phyloP scores from a whole-genome alignment of 805 yeast species.

The Metschnikowia arizonensis region DNA sequence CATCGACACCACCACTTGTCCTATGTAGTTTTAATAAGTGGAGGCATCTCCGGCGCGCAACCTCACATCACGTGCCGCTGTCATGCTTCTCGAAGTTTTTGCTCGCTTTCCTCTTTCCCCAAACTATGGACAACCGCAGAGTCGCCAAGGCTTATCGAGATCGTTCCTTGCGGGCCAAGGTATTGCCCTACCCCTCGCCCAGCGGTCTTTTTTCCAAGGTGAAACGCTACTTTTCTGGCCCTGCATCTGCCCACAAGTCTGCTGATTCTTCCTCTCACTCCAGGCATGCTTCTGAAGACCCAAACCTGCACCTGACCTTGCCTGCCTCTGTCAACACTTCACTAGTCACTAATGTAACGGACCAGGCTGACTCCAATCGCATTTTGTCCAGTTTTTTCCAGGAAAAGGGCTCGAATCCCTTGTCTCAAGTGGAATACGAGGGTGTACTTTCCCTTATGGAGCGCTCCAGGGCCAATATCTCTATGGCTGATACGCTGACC shows the following conservation, averaged over 20 bases:
- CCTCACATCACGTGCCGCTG: conserved; percentile 4
- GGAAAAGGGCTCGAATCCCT: conserved; percentile 70
- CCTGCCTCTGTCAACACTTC: conserved; percentile 9
- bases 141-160: conserved; percentile 28
- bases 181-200: conserved; percentile 22
- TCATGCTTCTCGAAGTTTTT: conserved; percentile 6
- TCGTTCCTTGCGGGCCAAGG: conserved; percentile 18
- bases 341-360: conserved; percentile 6
- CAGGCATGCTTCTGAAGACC: neutral
- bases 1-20: too few relatives aligned
- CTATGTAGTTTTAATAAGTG: too few relatives aligned
- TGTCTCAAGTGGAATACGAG: conserved; percentile 70
- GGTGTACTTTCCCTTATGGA: conserved; percentile 66
- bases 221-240: conserved; percentile 24
- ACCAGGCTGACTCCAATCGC: conserved; percentile 40
- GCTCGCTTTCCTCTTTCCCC: conserved; percentile 1
- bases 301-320: conserved; percentile 1
- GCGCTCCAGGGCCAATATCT: conserved; percentile 17
- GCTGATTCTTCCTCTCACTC: neutral
- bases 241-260: conserved; percentile 1
- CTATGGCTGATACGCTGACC: conserved; percentile 10
- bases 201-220: conserved; percentile 27
- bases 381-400: conserved; percentile 65
- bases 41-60: neutral
- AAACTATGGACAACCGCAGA: conserved; percentile 35